phyloP scores from a whole-genome alignment of 2,329 filamentous ascomycete genomes.

The Verticillium nubilum region DNA sequence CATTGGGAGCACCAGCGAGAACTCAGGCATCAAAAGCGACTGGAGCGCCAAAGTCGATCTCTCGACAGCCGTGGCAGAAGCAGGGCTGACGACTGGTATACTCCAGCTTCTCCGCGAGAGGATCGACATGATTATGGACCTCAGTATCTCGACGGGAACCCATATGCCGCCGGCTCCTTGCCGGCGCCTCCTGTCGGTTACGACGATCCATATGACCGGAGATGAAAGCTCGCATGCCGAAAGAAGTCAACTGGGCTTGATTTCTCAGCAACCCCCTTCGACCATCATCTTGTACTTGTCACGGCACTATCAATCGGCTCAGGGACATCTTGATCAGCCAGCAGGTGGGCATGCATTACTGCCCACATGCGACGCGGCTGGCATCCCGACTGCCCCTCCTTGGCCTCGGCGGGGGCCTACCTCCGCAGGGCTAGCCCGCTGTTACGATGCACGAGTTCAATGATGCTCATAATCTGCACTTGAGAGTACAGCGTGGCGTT shows the following conservation, averaged over 20 bases:
- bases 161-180: slow-evolving; percentile 34
- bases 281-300: neutral
- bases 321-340: neutral
- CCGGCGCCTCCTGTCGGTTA: slow-evolving; percentile 34
- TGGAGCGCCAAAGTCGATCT: slow-evolving; percentile 26
- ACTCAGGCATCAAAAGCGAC: slow-evolving; percentile 41
- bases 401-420: too few relatives aligned
- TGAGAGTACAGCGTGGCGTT: neutral
- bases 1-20: slow-evolving; percentile 45
- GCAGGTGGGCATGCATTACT: neutral
- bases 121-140: slow-evolving; percentile 32
- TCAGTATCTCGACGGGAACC: slow-evolving; percentile 41
- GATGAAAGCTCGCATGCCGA: slow-evolving; percentile 16
- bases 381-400: neutral
- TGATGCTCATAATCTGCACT: neutral
- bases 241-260: neutral
- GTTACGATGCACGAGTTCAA: neutral
- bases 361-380: neutral
- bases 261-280: too few relatives aligned
- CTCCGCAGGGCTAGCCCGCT: neutral
- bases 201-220: slow-evolving; percentile 22
- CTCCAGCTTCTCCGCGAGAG: slow-evolving; percentile 31
- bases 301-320: neutral
- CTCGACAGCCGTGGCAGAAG: slow-evolving; percentile 26
- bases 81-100: slow-evolving; percentile 39